Evolutionary conservation across 371 early-diverging fungal species (phyloP), one percentile per base, ranked within the genome.

Genomic region (Mortierella sp.): DNA sequence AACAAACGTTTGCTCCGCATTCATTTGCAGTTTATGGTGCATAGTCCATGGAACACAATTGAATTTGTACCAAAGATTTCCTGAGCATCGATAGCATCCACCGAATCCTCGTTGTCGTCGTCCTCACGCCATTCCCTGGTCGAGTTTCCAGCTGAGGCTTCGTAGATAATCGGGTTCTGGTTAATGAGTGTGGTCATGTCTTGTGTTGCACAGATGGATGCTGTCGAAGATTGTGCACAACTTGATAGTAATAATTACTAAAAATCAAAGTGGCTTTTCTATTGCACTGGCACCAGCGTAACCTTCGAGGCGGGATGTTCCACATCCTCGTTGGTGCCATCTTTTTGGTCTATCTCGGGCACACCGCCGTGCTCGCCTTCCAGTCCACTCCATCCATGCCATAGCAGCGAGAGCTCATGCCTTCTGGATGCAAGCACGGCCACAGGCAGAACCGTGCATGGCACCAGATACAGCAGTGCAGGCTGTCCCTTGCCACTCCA

Each of bases 101-200:
- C 72, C 23, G 89, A 69, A 64, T 80, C 75, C 58, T 94, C 94
- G 80, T 93, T 88, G 42, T 84, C 83, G 61, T 92, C 93, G 17
- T 83, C 81, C 51, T 81, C 82, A 3, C 84, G 84, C 63, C 84
- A 82, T 43, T 80, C 80, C 60, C 86, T 85, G 17, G 79, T 79
- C 42, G 83, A 69, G 31, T 68, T 81, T 52, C 60, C 59, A 21
- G 65, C 65, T 39, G 86, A 79, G 53, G 86, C 67, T 19, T 85
- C 82, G 79, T 93, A 95, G 47, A 96, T 86, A 31, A 86, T 86
- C 5, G 96, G 96, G 67, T 94, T 94, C 41, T 91, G 92, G 86
- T 96, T 96, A 49, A 92, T 84, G 21, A 88, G 80, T 0, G 64
- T 73, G 11, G 71, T 72, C 72, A 72, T 69, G 50, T 21, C 14